phyloP scores from a whole-genome alignment of 441 rosid species.

The Gossypium schwendimanii region DNA sequence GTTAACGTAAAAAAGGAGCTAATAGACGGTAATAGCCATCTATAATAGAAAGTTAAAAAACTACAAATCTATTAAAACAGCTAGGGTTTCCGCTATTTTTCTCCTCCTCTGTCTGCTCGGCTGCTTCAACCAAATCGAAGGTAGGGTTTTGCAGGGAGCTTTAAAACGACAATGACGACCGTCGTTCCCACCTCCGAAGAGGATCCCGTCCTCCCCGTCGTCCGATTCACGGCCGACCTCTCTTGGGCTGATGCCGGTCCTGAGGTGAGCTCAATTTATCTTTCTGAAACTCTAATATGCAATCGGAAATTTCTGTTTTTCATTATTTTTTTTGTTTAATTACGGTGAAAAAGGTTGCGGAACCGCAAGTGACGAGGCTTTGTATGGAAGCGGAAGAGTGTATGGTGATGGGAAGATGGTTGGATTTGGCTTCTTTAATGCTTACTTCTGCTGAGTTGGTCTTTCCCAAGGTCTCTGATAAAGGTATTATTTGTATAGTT shows the following conservation, averaged over 20 bases:
- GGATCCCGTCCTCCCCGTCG: constrained; percentile 83
- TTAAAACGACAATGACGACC: constrained; percentile 49
- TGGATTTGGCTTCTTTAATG: constrained; percentile 78
- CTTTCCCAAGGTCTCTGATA: constrained; percentile 87
- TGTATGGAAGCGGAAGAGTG: constrained; percentile 81
- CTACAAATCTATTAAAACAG: too few relatives aligned
- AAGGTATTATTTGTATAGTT: constrained; percentile 39
- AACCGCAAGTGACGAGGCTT: constrained; percentile 67
- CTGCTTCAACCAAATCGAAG: constrained; percentile 14
- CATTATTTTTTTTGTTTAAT: not conserved
- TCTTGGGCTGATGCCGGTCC: constrained; percentile 99
- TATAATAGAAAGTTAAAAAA: too few relatives aligned
- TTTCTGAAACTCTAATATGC: not conserved
- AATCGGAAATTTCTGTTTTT: not conserved
- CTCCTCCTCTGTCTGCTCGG: constrained; percentile 24
- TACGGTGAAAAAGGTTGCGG: constrained; percentile 50
- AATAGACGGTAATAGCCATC: too few relatives aligned
- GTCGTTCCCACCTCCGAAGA: constrained; percentile 94
- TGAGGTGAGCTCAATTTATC: constrained; percentile 43
- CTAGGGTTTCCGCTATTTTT: constrained; percentile 30
- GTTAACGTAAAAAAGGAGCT: too few relatives aligned
- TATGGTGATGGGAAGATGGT: constrained; percentile 55
- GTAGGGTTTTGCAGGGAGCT: constrained; percentile 27
- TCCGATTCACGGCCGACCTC: constrained; percentile 84
- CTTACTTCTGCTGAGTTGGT: constrained; percentile 85